Evolutionary conservation across 495 filamentous ascomycete genomes (phyloP).

Genomic region (Tuber brumale): DNA sequence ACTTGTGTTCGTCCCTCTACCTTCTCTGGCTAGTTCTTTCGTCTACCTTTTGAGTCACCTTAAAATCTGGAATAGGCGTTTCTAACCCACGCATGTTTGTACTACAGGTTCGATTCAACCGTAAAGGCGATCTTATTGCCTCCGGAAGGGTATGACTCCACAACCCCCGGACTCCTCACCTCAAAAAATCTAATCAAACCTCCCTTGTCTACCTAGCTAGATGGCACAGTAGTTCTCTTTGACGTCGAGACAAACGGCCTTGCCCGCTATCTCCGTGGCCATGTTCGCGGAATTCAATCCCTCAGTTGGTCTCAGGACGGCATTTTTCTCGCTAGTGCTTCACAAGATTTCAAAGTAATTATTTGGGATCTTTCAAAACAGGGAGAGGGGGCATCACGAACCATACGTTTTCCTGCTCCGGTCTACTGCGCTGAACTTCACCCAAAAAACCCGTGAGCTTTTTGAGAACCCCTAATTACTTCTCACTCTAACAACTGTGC

Average conservation of each 20-base stretch:
- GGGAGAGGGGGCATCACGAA: conserved; percentile 51
- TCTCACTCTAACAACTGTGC: conserved; percentile 11
- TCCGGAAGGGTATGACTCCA: conserved; percentile 64
- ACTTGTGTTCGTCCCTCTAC: conserved; percentile 44
- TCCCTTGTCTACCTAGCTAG: conserved; percentile 49
- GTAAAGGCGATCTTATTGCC: conserved; percentile 85
- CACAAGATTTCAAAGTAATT: conserved; percentile 90
- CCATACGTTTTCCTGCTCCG: conserved; percentile 78
- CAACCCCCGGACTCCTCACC: conserved; percentile 5
- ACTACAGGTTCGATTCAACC: conserved; percentile 70
- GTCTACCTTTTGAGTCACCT: not conserved
- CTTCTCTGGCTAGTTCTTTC: conserved; percentile 22
- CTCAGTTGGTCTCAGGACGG: conserved; percentile 90
- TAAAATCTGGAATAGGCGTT: conserved; percentile 53
- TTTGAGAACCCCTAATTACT: not conserved
- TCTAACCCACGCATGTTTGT: conserved; percentile 47
- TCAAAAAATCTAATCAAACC: conserved; percentile 20
- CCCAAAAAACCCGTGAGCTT: conserved; percentile 74
- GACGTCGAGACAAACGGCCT: conserved; percentile 95
- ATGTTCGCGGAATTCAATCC: conserved; percentile 83
- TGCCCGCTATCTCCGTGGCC: conserved; percentile 83
- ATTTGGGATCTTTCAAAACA: conserved; percentile 75
- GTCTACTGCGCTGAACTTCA: conserved; percentile 94
- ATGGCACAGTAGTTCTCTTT: conserved; percentile 91
- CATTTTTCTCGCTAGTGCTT: conserved; percentile 86